A percentile compares a stretch with the other conserved stretches of the same genome.
These are phyloP conservation scores for Venturia nashicola DNA, from an alignment of 2,329 filamentous ascomycete genomes.

Conservation along the genomic window DNA sequence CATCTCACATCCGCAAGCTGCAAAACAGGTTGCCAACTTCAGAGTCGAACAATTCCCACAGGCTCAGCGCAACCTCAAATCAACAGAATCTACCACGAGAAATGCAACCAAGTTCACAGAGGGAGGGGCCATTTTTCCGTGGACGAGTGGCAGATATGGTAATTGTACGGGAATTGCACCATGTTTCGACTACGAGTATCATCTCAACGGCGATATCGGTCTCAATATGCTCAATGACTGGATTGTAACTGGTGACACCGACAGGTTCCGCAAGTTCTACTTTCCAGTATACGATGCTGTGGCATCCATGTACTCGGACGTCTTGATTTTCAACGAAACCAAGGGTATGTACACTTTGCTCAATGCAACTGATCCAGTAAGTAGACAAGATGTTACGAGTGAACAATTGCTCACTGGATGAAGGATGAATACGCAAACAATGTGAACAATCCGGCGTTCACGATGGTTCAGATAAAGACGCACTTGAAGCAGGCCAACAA, in stretches of 20 bases:
- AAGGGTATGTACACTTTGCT: conserved; percentile 36
- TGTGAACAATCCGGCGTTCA: conserved; percentile 56
- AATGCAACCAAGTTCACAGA: conserved; percentile 46
- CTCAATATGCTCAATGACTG: conserved; percentile 50
- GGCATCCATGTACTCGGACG: conserved; percentile 47
- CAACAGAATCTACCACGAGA: conserved; percentile 44
- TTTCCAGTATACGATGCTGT: conserved; percentile 54
- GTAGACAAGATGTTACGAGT: conserved; percentile 13
- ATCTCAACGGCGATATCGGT: conserved; percentile 58
- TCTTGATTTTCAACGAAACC: conserved; percentile 48
- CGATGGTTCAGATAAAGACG: conserved; percentile 48
- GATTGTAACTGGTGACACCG: conserved; percentile 45
- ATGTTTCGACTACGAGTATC: conserved; percentile 62
- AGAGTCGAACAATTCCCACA: conserved; percentile 46
- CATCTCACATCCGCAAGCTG: conserved; percentile 48
- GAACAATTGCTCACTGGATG: conserved; percentile 1
- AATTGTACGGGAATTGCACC: conserved; percentile 49
- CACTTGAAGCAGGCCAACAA: conserved; percentile 44
- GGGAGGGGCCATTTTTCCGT: conserved; percentile 51
- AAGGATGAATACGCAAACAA: conserved; percentile 56
- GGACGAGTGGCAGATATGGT: conserved; percentile 54
- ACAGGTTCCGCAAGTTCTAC: conserved; percentile 41
- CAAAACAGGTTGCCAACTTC: conserved; percentile 53
- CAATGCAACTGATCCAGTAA: conserved; percentile 60
- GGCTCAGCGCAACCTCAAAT: conserved; percentile 47